Evolutionary conservation across 345 rosid genomes (phyloP).

Genomic region (Eucalyptus pauciflora): DNA sequence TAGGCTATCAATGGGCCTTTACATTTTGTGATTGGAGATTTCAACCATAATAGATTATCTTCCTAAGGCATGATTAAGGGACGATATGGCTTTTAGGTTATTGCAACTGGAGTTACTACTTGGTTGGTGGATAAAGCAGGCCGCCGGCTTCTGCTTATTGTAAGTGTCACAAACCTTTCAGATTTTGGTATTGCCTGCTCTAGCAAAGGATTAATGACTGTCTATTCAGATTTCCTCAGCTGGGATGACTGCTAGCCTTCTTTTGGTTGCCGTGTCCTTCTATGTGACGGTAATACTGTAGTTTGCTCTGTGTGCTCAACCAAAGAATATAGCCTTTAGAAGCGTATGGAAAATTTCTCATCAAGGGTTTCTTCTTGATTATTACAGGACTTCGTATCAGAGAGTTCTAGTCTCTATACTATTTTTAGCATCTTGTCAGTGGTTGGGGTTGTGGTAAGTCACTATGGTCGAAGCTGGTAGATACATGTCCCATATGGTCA

Average conservation of each 20-base stretch:
- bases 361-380: neutral
- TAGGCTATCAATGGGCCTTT: neutral
- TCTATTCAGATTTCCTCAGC: constrained; percentile 49
- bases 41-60: neutral
- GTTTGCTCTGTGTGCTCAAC: neutral
- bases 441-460: constrained; percentile 88
- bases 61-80: neutral
- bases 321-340: neutral
- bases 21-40: neutral
- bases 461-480: neutral
- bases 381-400: constrained; percentile 44
- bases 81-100: constrained; percentile 23
- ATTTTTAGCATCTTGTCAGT: constrained; percentile 59
- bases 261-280: constrained; percentile 70
- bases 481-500: neutral
- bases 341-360: neutral
- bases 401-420: constrained; percentile 40
- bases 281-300: constrained; percentile 32
- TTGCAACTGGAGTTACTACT: constrained; percentile 75
- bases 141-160: constrained; percentile 77
- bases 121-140: constrained; percentile 89
- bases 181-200: neutral
- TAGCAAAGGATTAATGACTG: neutral
- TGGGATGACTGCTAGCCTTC: constrained; percentile 82
- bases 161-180: constrained; percentile 23